phyloP scores from a whole-genome alignment of 257 asterid species.

The Solanum pennellii region DNA sequence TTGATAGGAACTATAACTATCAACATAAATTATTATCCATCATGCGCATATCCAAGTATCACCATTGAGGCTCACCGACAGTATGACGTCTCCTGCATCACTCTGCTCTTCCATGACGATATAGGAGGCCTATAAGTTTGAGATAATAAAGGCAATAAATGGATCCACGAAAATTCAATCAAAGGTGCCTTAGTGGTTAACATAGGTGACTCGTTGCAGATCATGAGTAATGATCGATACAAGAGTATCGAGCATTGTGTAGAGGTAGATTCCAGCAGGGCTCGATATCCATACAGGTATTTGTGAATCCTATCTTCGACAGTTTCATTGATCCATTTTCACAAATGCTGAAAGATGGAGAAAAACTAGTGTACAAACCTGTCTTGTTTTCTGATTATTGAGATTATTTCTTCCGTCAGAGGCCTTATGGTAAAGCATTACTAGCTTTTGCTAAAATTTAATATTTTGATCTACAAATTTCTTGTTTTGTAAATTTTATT shows the following conservation, averaged over 20 bases:
- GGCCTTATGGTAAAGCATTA: slow-evolving; percentile 30
- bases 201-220: slow-evolving; percentile 36
- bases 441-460: slow-evolving; percentile 26
- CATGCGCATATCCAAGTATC: slow-evolving; percentile 36
- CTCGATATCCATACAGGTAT: slow-evolving; percentile 32
- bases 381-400: slow-evolving; percentile 31
- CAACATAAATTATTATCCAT: slow-evolving; percentile 31
- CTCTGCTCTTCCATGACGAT: slow-evolving; percentile 45
- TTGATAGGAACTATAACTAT: slow-evolving; percentile 25
- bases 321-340: slow-evolving; percentile 27
- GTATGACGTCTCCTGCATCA: slow-evolving; percentile 31
- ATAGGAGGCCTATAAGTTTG: slow-evolving; percentile 41
- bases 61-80: slow-evolving; percentile 36
- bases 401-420: slow-evolving; percentile 31
- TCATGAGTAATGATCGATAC: slow-evolving; percentile 38
- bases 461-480: background rate
- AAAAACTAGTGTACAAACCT: slow-evolving; percentile 22
- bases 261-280: slow-evolving; percentile 7
- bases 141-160: slow-evolving; percentile 7
- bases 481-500: background rate
- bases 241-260: slow-evolving; percentile 53
- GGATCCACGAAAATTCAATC: slow-evolving; percentile 38
- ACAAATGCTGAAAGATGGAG: slow-evolving; percentile 30
- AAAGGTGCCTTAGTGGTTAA: slow-evolving; percentile 35
- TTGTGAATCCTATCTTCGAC: slow-evolving; percentile 26